These are phyloP conservation scores for Pythium scleroteichum DNA, from an alignment of 352 stramenopile species.

Conservation along the genomic window DNA sequence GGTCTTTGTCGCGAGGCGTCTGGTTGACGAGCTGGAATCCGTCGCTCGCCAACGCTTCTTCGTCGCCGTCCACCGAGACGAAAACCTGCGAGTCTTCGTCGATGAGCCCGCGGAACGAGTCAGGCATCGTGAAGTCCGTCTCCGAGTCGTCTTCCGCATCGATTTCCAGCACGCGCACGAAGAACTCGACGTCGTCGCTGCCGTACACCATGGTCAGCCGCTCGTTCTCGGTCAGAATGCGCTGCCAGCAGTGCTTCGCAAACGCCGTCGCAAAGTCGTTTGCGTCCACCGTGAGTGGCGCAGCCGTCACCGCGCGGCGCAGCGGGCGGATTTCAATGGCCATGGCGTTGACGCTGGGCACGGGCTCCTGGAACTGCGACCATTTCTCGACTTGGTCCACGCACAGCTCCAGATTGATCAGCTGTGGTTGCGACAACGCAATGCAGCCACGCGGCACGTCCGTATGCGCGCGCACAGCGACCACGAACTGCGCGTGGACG, in stretches of 20 bases:
- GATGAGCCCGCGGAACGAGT: slow-evolving; percentile 70
- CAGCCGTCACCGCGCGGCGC: slow-evolving; percentile 16
- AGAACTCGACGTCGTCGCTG: slow-evolving; percentile 54
- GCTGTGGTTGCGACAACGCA: slow-evolving; percentile 58
- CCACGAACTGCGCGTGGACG: slow-evolving; percentile 76
- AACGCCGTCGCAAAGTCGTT: slow-evolving; percentile 57
- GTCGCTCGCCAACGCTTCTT: slow-evolving; percentile 19
- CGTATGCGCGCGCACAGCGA: slow-evolving; percentile 44
- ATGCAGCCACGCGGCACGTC: slow-evolving; percentile 50
- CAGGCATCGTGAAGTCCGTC: slow-evolving; percentile 85
- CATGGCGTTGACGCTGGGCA: slow-evolving; percentile 42
- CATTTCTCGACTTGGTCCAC: slow-evolving; percentile 68
- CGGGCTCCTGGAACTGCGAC: slow-evolving; percentile 68
- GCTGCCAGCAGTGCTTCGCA: slow-evolving; percentile 50
- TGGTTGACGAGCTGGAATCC: slow-evolving; percentile 50
- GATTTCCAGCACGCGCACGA: slow-evolving; percentile 71
- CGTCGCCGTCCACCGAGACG: slow-evolving; percentile 53
- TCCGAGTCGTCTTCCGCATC: slow-evolving; percentile 71
- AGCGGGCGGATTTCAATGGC: slow-evolving; percentile 76
- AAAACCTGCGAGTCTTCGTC: slow-evolving; percentile 63
- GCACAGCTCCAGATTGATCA: slow-evolving; percentile 85
- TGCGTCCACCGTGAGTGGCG: slow-evolving; percentile 40
- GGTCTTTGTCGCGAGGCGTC: slow-evolving; percentile 18
- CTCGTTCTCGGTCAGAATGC: slow-evolving; percentile 80
- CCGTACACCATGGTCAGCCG: slow-evolving; percentile 54